Conservation (phyloP, 768 basidiomycete genomes). For the Clitopilus passeckerianus region DNA sequence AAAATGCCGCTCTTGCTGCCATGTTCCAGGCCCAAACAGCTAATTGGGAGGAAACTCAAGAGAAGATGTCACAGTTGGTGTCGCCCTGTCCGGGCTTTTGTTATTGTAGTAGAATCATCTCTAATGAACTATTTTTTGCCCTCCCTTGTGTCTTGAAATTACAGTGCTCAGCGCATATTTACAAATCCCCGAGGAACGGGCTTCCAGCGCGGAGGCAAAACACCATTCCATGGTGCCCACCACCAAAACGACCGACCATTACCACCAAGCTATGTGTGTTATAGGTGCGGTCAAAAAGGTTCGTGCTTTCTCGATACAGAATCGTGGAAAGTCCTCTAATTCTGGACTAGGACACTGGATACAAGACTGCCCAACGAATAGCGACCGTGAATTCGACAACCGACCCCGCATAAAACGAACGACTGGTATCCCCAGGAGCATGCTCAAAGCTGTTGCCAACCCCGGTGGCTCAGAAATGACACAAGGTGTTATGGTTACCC, state of each 20-base stretch:
- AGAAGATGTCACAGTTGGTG: conserved; percentile 99
- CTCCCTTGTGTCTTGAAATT: conserved; percentile 19
- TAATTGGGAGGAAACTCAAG: conserved; percentile 98
- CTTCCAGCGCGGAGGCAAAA: conserved; percentile 55
- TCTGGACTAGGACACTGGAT: conserved; percentile 89
- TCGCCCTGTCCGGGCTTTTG: conserved; percentile 52
- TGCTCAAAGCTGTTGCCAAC: conserved; percentile 93
- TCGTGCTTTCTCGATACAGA: conserved; percentile 11
- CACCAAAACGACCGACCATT: conserved; percentile 71
- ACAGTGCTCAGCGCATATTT: conserved; percentile 68
- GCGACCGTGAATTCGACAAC: conserved; percentile 91
- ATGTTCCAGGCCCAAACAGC: conserved; percentile 94
- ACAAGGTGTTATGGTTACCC: conserved; percentile 96
- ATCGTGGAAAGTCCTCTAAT: conserved; percentile 3
- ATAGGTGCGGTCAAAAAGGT: conserved; percentile 98
- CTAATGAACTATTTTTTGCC: conserved; percentile 65
- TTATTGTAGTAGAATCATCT: conserved; percentile 62
- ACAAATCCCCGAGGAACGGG: conserved; percentile 61
- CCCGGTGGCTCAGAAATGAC: conserved; percentile 65
- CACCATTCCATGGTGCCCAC: conserved; percentile 39
- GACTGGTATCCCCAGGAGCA: conserved; percentile 96
- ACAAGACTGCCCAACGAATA: conserved; percentile 97
- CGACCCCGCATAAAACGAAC: conserved; percentile 95
- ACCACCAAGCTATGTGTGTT: conserved; percentile 96
- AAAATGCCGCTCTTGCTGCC: conserved; percentile 94